Percentiles rank a stretch among this genome's conserved stretches.
phyloP scores from a whole-genome alignment of 2,329 filamentous ascomycete genomes.

The Fusarium veterinarium region DNA sequence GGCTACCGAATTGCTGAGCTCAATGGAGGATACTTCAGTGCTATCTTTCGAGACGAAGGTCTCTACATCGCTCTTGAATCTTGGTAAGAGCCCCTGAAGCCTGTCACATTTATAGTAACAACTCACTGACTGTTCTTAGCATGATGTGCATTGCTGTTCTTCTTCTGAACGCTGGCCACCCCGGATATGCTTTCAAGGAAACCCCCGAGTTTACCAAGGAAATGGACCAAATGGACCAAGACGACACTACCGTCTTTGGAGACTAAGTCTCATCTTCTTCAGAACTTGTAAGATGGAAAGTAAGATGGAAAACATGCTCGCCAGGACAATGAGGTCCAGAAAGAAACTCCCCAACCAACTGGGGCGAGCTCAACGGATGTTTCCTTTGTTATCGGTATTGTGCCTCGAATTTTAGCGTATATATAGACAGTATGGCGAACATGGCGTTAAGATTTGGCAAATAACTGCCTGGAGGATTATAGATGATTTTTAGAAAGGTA shows the following conservation, averaged over 20 bases:
- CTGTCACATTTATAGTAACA: neutral
- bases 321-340: neutral
- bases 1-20: conserved; percentile 70
- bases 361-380: no score
- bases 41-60: conserved; percentile 39
- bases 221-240: conserved; percentile 9
- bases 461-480: neutral
- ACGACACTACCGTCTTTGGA: neutral
- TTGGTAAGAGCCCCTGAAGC: conserved; percentile 21
- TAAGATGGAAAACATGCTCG: no score
- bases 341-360: neutral
- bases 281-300: neutral
- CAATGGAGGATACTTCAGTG: conserved; percentile 61
- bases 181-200: conserved; percentile 29
- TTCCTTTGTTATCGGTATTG: neutral
- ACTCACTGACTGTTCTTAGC: conserved; percentile 23
- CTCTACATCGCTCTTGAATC: conserved; percentile 44
- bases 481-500: neutral
- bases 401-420: neutral
- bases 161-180: conserved; percentile 39
- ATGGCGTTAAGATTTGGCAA: conserved; percentile 14
- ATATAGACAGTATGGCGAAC: conserved; percentile 8
- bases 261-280: neutral
- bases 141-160: conserved; percentile 40
- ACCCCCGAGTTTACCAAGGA: neutral